Base-by-base conservation (phyloP, 805 yeast species). In the Osmozyma mogii region DNA sequence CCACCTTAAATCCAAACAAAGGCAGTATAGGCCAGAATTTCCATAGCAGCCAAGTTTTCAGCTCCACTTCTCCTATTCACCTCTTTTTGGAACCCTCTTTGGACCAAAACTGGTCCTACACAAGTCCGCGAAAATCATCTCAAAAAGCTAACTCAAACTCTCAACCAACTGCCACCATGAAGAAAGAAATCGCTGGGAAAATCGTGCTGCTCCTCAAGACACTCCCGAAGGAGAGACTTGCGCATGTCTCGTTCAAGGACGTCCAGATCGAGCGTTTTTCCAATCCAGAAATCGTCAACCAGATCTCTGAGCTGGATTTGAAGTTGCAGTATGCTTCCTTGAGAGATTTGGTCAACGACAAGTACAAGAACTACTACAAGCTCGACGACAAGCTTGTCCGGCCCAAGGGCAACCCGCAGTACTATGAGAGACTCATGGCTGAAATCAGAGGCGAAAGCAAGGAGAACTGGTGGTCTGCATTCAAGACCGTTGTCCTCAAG, bases 381-480 rank as follows among this genome's bases (percentile, higher is more conserved):
- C 68, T 76, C 20, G 77, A 77, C 32, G 80, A 75, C 25, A 80
- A 80, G 49, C 55, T 87, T 40, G 55, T 73, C 45, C 65, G 55
- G 41, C 96, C 96, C n/a, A 77, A 78, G 45, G 95, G 95, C 2
- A 83, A 84, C 54, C 85, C 94, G 3, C 54, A 67, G 27, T 87
- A 87, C 49, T 87, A 87, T 47, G 70, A 66, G 23, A 68, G 92
- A 46, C 64, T 87, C 30, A 41, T 79, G 55, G 65, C 68, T 16
- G 94, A 84, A 50, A 69, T 87, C 24, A 64, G 68, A 35, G 88
- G 89, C 15, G 77, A 78, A 45, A 68, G 70, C 46, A 78, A 72
- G 52, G 94, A 83, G 54, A 68, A 72, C 10, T 53, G 79, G 29
- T 51, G 70, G 30, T 58, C 74, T 22, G 94, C 92, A 13, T 46